Percentiles rank a stretch among this genome's conserved stretches.
These are phyloP conservation scores for Solanum commersonii DNA, from an alignment of 257 asterid genomes.

Conservation along the genomic window DNA sequence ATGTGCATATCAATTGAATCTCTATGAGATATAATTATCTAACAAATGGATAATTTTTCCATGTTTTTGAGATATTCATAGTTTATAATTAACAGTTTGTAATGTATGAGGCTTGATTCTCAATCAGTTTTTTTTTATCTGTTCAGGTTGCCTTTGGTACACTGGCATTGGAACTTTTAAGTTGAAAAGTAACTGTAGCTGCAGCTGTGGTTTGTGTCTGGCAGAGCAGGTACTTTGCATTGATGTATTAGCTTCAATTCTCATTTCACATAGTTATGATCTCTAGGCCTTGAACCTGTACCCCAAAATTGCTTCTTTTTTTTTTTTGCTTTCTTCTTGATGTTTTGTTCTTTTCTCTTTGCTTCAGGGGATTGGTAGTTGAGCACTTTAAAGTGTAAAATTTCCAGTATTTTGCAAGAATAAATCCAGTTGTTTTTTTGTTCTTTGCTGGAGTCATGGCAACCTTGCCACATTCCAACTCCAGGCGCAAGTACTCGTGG, in stretches of 20 bases:
- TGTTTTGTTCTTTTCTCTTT: neutral
- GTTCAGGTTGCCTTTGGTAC: neutral
- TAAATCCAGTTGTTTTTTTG: slow-evolving; percentile 21
- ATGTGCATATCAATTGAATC: neutral
- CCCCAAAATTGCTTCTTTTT: neutral
- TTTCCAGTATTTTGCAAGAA: slow-evolving; percentile 15
- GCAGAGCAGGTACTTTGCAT: neutral
- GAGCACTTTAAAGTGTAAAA: slow-evolving; percentile 1
- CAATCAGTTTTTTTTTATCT: neutral
- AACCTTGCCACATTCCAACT: slow-evolving; percentile 41
- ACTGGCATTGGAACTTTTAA: neutral
- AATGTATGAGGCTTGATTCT: neutral
- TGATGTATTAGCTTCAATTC: neutral
- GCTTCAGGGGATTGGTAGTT: neutral
- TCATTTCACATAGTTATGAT: neutral
- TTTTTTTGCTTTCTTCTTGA: neutral
- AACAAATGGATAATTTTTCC: neutral
- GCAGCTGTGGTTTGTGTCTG: neutral
- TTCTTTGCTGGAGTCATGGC: slow-evolving; percentile 60
- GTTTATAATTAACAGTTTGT: neutral
- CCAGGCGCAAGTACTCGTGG: slow-evolving; percentile 80
- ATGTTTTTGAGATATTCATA: neutral
- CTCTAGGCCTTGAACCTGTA: slow-evolving; percentile 18
- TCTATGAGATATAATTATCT: neutral
- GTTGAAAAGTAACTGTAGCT: neutral